Base-by-base conservation (phyloP, 192 early-diverging fungal species). In the Polychytrium aggregatum region DNA sequence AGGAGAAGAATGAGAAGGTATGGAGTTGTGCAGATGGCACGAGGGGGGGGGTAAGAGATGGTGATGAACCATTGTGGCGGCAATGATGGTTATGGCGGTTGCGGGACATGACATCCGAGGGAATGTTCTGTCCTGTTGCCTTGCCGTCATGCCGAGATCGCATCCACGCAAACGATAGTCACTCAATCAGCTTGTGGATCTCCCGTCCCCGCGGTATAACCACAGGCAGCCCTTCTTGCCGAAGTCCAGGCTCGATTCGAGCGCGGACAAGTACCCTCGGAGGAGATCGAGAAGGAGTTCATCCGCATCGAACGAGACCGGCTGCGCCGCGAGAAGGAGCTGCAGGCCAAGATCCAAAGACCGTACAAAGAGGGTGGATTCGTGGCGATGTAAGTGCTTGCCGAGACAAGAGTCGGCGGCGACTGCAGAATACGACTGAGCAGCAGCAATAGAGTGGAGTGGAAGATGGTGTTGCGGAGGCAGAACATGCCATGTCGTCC, bases 1-100 rank as follows among this genome's bases (percentile, higher is more conserved):
- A 70, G 37, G 74, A 78, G 48, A 69, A 67, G 24, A 50, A 39
- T 44, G 74, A 78, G 59, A 78, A 77, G 62, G 72, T 67, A 56
- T 2, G 17, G 7, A 21, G 10, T 17, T 49, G 47, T n/a, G 7
- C 25, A n/a, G 8, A 7, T 46, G 20, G n/a, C n/a, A n/a, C n/a
- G n/a, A 14, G 20, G 41, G 41, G 11, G 7, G 8, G 16, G 16
- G 35, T 16, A 36, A 36, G 16, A 36, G 16, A 36, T 8, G 35
- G 35, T 16, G 9, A 11, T 36, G 9, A 11, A 16, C 35, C 35
- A 8, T 11, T 11, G 35, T 36, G 35, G 8, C 35, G 8, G 35
- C 8, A 11, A 16, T 11, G 35, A 16, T 16, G 16, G 16, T 36
- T 16, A 8, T 36, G 35, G 16, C 35, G 35, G 35, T 16, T 8